Evolutionary conservation across 208 protist species (phyloP).

Genomic region (Trypanosoma mega): DNA sequence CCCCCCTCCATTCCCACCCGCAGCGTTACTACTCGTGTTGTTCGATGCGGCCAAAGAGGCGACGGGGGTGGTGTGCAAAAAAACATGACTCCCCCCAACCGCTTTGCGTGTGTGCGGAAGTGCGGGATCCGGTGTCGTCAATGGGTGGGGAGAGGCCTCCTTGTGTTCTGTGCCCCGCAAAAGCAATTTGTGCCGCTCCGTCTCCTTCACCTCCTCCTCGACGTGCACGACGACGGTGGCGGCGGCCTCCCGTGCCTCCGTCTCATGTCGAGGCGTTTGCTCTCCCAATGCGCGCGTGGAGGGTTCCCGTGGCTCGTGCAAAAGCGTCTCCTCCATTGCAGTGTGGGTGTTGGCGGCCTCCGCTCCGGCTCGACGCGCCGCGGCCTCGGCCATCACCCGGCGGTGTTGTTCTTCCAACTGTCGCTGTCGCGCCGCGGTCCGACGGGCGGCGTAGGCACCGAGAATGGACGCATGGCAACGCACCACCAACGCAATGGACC

Average conservation of each 20-base stretch:
- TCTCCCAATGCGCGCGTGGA: too few species aligned
- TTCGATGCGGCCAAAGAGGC: too few species aligned
- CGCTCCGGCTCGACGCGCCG: constrained; percentile 1
- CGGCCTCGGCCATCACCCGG: constrained; percentile 6
- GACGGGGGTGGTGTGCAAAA: background rate
- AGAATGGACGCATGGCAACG: constrained; percentile 12
- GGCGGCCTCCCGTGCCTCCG: too few species aligned
- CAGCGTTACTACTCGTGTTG: background rate
- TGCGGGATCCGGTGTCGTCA: background rate
- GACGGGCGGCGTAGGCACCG: constrained; percentile 20
- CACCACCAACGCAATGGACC: constrained; percentile 18
- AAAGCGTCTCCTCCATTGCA: too few species aligned
- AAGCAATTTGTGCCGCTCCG: background rate
- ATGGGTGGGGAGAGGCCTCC: background rate
- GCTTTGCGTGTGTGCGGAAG: background rate
- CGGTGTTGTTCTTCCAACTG: constrained; percentile 28
- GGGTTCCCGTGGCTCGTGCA: too few species aligned
- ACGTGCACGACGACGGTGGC: constrained; percentile 3
- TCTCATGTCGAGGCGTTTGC: too few species aligned
- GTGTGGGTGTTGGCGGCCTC: background rate
- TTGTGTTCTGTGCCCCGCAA: background rate
- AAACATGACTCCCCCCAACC: background rate
- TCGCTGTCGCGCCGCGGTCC: constrained; percentile 20
- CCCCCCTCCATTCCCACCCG: background rate
- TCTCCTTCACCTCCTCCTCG: constrained; percentile 1